Percentiles rank a stretch among this genome's conserved stretches.
Conservation (phyloP, 805 yeast genomes). For the Metschnikowia baotianmanensis region DNA sequence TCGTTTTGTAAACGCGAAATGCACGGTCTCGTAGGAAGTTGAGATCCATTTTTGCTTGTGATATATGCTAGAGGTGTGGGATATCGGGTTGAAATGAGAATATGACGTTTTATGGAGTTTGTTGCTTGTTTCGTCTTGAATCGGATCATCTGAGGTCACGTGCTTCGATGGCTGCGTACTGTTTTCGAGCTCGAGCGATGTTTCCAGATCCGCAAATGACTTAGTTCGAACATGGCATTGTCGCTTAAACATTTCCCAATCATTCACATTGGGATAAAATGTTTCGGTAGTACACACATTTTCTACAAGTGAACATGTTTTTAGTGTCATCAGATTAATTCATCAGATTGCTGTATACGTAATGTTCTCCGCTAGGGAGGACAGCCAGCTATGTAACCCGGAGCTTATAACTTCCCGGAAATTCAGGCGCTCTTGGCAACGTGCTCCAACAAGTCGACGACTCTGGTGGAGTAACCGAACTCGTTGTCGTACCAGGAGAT, state of each 20-base stretch:
- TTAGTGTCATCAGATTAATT: background rate
- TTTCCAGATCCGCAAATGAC: no score
- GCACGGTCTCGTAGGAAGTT: conserved; percentile 11
- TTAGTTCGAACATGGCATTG: no score
- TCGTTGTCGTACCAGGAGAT: conserved; percentile 96
- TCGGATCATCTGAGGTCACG: no score
- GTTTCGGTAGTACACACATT: no score
- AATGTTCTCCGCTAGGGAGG: conserved; percentile 1
- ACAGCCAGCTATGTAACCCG: conserved; percentile 8
- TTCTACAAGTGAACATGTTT: no score
- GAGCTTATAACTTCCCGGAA: conserved; percentile 14
- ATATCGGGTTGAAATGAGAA: background rate
- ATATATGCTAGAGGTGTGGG: background rate
- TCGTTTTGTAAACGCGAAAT: conserved; percentile 9
- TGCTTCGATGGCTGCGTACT: no score
- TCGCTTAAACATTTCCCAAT: no score
- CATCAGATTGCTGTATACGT: conserved; percentile 1
- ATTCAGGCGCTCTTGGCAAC: conserved; percentile 51
- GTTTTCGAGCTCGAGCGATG: no score
- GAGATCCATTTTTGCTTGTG: conserved; percentile 2
- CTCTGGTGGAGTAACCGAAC: conserved; percentile 95
- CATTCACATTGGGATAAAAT: no score
- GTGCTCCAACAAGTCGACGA: conserved; percentile 83
- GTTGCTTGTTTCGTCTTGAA: background rate
- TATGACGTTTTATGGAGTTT: background rate